Conservation (phyloP, 2,329 filamentous ascomycete species). For the Neonectria sp. region DNA sequence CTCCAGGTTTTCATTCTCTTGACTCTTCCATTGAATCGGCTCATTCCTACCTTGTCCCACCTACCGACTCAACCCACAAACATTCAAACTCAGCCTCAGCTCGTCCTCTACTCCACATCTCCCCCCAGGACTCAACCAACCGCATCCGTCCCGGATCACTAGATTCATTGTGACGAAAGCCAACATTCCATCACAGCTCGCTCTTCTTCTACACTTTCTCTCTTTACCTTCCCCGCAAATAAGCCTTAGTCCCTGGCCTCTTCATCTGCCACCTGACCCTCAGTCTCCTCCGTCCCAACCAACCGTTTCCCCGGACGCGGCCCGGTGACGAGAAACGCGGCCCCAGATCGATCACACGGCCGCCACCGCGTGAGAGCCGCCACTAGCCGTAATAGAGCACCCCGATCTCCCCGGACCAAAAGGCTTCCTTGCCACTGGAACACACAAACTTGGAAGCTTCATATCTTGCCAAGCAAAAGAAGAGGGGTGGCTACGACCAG, state of each 20-base stretch:
- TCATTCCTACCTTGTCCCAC: neutral
- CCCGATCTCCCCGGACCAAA: constrained; percentile 6
- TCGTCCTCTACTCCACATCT: neutral
- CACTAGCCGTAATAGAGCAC: constrained; percentile 24
- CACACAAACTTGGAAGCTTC: constrained; percentile 16
- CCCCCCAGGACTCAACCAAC: neutral
- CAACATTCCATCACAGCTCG: constrained; percentile 10
- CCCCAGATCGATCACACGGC: constrained; percentile 30
- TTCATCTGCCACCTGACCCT: constrained; percentile 22
- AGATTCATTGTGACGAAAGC: constrained; percentile 1
- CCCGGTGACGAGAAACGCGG: constrained; percentile 22
- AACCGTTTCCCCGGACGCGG: constrained; percentile 13
- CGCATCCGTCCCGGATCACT: neutral
- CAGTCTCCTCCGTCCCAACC: constrained; percentile 6
- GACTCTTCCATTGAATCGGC: neutral
- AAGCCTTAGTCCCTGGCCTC: constrained; percentile 16
- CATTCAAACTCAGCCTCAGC: neutral
- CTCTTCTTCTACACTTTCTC: neutral
- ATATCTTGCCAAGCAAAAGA: constrained; percentile 9
- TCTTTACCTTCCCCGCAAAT: constrained; percentile 21
- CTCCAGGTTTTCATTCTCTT: neutral
- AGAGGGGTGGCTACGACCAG: constrained; percentile 9
- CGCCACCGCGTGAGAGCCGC: constrained; percentile 20
- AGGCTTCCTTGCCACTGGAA: constrained; percentile 11
- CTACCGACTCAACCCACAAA: neutral